Evolutionary conservation across 2,329 filamentous ascomycete species (phyloP).

Genomic region (Cercospora sp.): DNA sequence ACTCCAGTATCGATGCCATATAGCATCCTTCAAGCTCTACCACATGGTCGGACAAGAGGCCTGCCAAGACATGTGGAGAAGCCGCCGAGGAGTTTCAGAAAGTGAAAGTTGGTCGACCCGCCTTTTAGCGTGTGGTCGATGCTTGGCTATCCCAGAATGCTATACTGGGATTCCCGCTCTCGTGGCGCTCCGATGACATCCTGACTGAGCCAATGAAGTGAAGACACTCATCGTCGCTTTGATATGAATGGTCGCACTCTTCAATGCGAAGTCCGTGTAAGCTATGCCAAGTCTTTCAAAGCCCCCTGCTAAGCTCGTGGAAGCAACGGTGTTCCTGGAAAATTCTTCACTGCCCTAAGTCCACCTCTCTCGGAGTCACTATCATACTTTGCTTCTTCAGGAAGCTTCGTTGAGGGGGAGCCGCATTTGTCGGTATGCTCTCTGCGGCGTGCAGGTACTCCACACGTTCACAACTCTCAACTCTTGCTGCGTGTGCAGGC

Average conservation of each 20-base stretch:
- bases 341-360: background rate
- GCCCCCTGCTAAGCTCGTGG: background rate
- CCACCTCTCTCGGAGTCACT: background rate
- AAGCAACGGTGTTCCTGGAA: background rate
- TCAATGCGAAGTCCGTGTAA: background rate
- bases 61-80: background rate
- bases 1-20: background rate
- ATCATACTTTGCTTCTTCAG: background rate
- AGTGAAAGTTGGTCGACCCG: background rate
- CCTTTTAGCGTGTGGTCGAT: background rate
- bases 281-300: background rate
- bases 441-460: background rate
- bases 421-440: background rate
- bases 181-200: background rate
- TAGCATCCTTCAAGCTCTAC: background rate
- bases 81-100: background rate
- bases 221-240: background rate
- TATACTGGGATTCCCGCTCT: background rate
- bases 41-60: background rate
- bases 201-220: background rate
- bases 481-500: background rate
- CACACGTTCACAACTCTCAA: background rate
- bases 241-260: background rate
- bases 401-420: background rate
- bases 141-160: background rate